Base-by-base conservation (phyloP, 768 basidiomycete genomes). In the Vararia minispora region DNA sequence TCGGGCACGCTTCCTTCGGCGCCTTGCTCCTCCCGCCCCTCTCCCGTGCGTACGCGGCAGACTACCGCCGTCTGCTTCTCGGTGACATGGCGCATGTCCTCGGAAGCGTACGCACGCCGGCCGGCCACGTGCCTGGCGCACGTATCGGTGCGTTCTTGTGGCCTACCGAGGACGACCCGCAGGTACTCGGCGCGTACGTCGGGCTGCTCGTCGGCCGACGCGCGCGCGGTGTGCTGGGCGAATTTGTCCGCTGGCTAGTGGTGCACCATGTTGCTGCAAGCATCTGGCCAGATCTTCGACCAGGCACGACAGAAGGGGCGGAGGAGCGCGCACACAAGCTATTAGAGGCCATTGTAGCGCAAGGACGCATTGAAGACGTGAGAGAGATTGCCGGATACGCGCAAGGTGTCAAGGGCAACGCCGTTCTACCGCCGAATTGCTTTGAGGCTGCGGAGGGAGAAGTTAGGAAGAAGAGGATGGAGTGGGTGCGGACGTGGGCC, bases 61-160 rank as follows among this genome's bases (percentile, higher is more conserved):
- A 98, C 61, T 95, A 88, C 52, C 77, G 92, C 35, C 78, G 75
- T 45, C 72, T 79, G 39, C 54, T 97, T 4, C 95, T 87, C 83
- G 76, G 66, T 40, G 91, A 94, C 48, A 83, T 75, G 46, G 65
- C 66, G 2, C 79, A 84, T 49, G 54, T 76, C 28, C 53, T 88
- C 37, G 71, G 68, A 48, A 79, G 68, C 17, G 63, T 89, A 21
- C 69, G 69, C 14, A 64, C 66, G 5, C 57, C 66, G 6, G 51
- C 71, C 12, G 69, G 65, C 10, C 62, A 71, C 3, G 67, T 80
- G n/a, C 47, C 83, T 20, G 64, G 65, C 20, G 60, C 58, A 11
- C 69, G 73, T 40, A 43, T 80, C 6, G 61, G 62, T 28, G 75
- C 78, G 44, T 88, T 73, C 49, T 52, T 90, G 22, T 82, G 75